Base-by-base conservation (phyloP, 192 early-diverging fungal genomes). In the Coemansia aciculifera region DNA sequence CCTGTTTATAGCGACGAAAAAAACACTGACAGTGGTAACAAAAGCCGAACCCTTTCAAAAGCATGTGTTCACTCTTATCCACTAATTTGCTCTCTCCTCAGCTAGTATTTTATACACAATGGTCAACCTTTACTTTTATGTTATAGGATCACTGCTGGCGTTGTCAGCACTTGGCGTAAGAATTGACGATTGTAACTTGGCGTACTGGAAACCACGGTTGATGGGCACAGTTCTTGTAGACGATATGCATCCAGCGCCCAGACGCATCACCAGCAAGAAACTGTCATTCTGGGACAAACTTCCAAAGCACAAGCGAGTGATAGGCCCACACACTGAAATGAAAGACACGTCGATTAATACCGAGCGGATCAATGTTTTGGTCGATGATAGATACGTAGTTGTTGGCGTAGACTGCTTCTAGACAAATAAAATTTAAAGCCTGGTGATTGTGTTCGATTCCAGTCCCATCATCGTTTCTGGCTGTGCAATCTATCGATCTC, bases 371-470 rank as follows among this genome's bases (percentile, higher is more conserved):
- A 72, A 73, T 0, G 70, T 75, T 9, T 66, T 72, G 73, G 78
- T 81, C 2, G 67, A 81, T 12, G 44, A 57, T 1, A 60, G 54
- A 48, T 65, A 69, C 37, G 40, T 74, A 27, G 78, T 81, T 0
- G 42, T 75, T 27, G 70, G 72, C 23, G 78, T 81, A 2, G 73
- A 72, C 9, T 81, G 78, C 43, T 75, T 72, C 54, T 81, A 57
- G 51, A 0, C 0, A 9, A 52, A 19, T 29, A 36, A 27, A 27
- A 19, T 43, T 38, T 66, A 8, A 63, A 63, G 17, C 46, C 7
- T 10, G 17, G 43, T n/a, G 5, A 44, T 44, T 44, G 43, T 5
- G 13, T 17, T 17, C 43, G 19, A 19, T 21, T 48, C 19, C 23
- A 19, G 46, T 60, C 59, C 59, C 59, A 60, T 60, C 59, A 60